These are phyloP conservation scores for Camelina laxa DNA, from an alignment of 345 rosid genomes.

Conservation along the genomic window DNA sequence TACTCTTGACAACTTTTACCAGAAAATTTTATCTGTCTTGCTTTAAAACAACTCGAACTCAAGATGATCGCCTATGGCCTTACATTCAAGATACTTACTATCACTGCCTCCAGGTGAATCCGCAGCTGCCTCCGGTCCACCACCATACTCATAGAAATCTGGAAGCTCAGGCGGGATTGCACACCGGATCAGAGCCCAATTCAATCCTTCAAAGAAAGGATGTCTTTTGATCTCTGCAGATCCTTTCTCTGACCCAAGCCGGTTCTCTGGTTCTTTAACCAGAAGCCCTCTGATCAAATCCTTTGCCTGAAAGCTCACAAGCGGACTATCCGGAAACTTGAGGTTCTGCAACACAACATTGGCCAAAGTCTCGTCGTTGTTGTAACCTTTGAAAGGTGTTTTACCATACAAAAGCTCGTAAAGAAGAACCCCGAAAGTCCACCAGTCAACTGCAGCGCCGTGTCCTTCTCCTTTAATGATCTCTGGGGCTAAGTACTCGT, in stretches of 20 bases:
- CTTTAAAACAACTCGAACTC: constrained; percentile 76
- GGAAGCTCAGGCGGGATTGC: constrained; percentile 89
- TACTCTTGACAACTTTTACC: background rate
- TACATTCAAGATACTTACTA: constrained; percentile 68
- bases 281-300: constrained; percentile 83
- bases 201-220: constrained; percentile 89
- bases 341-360: constrained; percentile 81
- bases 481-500: constrained; percentile 97
- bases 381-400: constrained; percentile 92
- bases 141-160: constrained; percentile 56
- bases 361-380: constrained; percentile 80
- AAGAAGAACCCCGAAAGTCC: constrained; percentile 93
- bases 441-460: constrained; percentile 99
- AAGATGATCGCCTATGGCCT: constrained; percentile 83
- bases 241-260: constrained; percentile 83
- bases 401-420: constrained; percentile 87
- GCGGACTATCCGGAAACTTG: constrained; percentile 76
- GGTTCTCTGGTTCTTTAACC: constrained; percentile 87
- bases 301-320: constrained; percentile 82
- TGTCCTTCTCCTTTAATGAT: constrained; percentile 98
- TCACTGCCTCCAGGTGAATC: constrained; percentile 48
- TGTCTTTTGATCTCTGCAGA: constrained; percentile 96
- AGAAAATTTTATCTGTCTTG: background rate
- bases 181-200: constrained; percentile 96
- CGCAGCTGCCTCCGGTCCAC: constrained; percentile 37